Conservation (phyloP, 768 basidiomycete species). For the Calocybe gangraenosa region DNA sequence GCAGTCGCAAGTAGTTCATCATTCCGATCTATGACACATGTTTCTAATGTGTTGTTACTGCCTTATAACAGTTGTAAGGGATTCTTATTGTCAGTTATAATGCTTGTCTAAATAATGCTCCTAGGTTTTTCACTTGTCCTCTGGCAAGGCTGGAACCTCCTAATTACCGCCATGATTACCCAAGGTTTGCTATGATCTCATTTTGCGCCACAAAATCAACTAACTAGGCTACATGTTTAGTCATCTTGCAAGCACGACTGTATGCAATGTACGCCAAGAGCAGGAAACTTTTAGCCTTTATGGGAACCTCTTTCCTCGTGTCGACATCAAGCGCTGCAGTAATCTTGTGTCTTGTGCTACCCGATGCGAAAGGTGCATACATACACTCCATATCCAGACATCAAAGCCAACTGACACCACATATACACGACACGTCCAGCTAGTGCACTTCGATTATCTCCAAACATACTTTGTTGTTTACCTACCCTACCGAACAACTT, state of each 20-base stretch:
- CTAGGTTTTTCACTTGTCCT: slow-evolving; percentile 42
- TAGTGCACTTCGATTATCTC: slow-evolving; percentile 11
- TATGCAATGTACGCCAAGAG: slow-evolving; percentile 56
- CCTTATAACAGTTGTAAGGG: slow-evolving; percentile 15
- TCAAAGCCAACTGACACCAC: no score
- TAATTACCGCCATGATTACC: slow-evolving; percentile 39
- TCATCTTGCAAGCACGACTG: slow-evolving; percentile 59
- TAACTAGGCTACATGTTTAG: slow-evolving; percentile 24
- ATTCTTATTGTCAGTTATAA: not conserved
- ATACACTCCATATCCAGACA: no score
- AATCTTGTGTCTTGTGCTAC: slow-evolving; percentile 35
- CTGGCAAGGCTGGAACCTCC: slow-evolving; percentile 61
- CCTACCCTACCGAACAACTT: slow-evolving; percentile 30
- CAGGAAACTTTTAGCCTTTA: slow-evolving; percentile 45
- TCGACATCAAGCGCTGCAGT: slow-evolving; percentile 36
- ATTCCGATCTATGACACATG: not conserved
- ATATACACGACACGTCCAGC: no score
- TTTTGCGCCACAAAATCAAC: no score
- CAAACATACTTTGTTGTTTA: slow-evolving; percentile 35
- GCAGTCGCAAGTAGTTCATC: slow-evolving; percentile 26
- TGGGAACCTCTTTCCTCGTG: slow-evolving; percentile 37
- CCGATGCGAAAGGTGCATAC: not conserved
- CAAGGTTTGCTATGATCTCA: no score
- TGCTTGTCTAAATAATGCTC: not conserved
- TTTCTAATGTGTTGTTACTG: slow-evolving; percentile 3